Percentiles rank a stretch among this genome's conserved stretches.
phyloP scores from a whole-genome alignment of 2,329 filamentous ascomycete genomes.

The Paecilomyces formosus region DNA sequence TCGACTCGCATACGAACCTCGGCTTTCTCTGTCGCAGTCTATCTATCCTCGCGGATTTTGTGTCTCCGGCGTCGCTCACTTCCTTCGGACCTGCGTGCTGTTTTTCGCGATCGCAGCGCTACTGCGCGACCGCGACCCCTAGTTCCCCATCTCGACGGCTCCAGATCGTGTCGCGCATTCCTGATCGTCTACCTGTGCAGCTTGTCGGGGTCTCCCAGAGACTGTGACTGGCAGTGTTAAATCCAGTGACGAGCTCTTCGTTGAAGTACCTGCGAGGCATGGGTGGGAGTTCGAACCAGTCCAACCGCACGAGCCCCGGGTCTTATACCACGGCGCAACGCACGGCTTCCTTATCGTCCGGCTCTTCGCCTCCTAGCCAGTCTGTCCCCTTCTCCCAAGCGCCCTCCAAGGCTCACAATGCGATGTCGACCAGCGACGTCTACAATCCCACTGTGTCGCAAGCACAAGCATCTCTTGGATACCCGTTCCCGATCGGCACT shows the following conservation, averaged over 20 bases:
- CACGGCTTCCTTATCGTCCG: slow-evolving; percentile 32
- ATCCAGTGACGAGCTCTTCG: background rate
- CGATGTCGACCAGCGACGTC: slow-evolving; percentile 35
- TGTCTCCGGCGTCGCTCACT: background rate
- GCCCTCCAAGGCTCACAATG: slow-evolving; percentile 33
- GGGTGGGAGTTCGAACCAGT: slow-evolving; percentile 35
- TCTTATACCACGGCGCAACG: slow-evolving; percentile 32
- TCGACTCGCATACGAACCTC: background rate
- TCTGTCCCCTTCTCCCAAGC: slow-evolving; percentile 25
- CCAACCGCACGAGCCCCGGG: slow-evolving; percentile 34
- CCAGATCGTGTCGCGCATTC: background rate
- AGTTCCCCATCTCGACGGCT: background rate
- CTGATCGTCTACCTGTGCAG: background rate
- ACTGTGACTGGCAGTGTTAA: background rate
- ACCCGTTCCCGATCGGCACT: slow-evolving; percentile 31
- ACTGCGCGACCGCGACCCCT: background rate
- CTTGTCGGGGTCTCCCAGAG: background rate
- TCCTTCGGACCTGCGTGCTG: background rate
- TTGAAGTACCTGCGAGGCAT: slow-evolving; percentile 22
- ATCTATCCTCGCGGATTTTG: background rate
- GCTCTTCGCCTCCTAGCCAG: slow-evolving; percentile 29
- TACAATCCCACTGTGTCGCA: slow-evolving; percentile 32
- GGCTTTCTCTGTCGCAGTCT: background rate
- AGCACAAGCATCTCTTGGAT: slow-evolving; percentile 27
- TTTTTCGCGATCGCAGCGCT: background rate